Evolutionary conservation across 2,329 filamentous ascomycete species (phyloP).

Genomic region (Herpotrichia juniperi): DNA sequence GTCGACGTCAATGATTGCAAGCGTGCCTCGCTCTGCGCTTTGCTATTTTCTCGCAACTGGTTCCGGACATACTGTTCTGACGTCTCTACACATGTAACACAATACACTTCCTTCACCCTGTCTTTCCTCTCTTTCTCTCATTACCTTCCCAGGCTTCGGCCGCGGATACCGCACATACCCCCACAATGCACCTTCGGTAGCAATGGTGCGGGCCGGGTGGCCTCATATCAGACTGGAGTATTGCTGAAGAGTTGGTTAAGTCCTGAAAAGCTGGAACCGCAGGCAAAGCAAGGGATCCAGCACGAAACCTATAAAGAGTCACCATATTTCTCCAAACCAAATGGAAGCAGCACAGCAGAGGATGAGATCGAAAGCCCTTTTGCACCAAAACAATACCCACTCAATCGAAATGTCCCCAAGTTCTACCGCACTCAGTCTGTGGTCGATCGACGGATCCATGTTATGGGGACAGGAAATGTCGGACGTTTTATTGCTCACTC

Average conservation of each 20-base stretch:
- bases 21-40: background rate
- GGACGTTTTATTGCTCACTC: constrained; percentile 79
- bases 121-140: constrained; percentile 47
- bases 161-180: constrained; percentile 49
- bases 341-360: constrained; percentile 15
- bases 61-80: background rate
- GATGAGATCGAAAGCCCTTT: constrained; percentile 18
- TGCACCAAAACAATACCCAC: background rate
- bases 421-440: constrained; percentile 41
- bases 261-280: constrained; percentile 13
- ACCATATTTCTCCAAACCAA: constrained; percentile 3
- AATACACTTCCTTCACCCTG: constrained; percentile 46
- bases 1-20: constrained; percentile 2
- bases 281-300: constrained; percentile 19
- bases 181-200: constrained; percentile 51
- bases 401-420: constrained; percentile 23
- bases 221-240: constrained; percentile 35
- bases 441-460: constrained; percentile 54
- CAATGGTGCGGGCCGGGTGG: constrained; percentile 51
- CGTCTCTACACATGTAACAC: constrained; percentile 5
- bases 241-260: constrained; percentile 26
- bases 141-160: constrained; percentile 52
- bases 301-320: constrained; percentile 6
- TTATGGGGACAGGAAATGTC: constrained; percentile 82
- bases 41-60: no score